Evolutionary conservation across 192 early-diverging fungal species (phyloP).

Genomic region (Umbelopsis ramanniana): DNA sequence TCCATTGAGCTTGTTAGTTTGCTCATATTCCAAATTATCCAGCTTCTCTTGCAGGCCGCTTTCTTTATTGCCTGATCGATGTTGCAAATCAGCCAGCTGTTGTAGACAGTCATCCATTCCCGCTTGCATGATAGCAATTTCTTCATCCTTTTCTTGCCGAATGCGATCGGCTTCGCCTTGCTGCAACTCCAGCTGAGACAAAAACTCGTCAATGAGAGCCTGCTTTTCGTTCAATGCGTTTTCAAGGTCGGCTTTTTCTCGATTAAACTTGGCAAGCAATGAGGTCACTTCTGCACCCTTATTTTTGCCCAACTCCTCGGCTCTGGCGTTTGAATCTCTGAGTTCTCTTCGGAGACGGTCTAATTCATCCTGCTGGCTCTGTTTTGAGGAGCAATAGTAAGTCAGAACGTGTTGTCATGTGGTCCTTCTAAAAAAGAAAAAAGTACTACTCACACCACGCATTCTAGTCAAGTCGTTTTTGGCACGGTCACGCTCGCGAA

Average conservation of each 20-base stretch:
- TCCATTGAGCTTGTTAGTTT: conserved; percentile 69
- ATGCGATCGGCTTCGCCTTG: conserved; percentile 46
- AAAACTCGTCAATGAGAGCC: conserved; percentile 49
- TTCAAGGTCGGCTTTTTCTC: conserved; percentile 85
- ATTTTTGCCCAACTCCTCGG: conserved; percentile 76
- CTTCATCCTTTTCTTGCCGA: conserved; percentile 73
- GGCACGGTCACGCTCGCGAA: conserved; percentile 89
- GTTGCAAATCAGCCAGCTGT: conserved; percentile 74
- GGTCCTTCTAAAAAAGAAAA: not conserved
- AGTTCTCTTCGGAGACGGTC: conserved; percentile 79
- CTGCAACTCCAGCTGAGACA: conserved; percentile 37
- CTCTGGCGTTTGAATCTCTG: conserved; percentile 73
- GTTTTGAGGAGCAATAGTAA: conserved; percentile 9
- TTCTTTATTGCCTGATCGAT: conserved; percentile 48
- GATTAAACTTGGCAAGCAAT: conserved; percentile 80
- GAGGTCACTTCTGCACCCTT: conserved; percentile 86
- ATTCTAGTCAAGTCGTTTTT: conserved; percentile 80
- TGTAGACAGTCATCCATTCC: conserved; percentile 83
- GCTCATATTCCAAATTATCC: conserved; percentile 64
- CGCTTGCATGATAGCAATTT: conserved; percentile 76
- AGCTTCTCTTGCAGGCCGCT: conserved; percentile 65
- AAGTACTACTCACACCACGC: conserved; percentile 45
- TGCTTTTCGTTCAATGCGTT: conserved; percentile 48
- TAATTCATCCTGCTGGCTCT: conserved; percentile 85
- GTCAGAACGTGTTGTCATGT: not conserved